These are phyloP conservation scores for Cairneyella variabilis DNA, from an alignment of 495 filamentous ascomycete genomes.

Conservation along the genomic window DNA sequence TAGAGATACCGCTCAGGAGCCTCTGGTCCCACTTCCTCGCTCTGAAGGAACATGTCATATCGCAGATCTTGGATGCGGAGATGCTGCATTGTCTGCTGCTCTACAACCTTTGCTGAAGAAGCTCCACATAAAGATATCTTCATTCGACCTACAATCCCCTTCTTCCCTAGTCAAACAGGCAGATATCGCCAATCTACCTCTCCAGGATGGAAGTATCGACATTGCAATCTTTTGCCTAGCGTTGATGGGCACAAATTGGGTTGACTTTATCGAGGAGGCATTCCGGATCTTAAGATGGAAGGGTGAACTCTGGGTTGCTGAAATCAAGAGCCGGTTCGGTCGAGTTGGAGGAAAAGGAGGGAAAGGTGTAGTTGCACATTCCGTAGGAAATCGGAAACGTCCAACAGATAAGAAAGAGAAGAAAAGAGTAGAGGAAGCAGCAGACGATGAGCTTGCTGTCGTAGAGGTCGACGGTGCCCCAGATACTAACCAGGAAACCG, in stretches of 20 bases:
- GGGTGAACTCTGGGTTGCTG: slow-evolving; percentile 93
- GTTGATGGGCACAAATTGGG: slow-evolving; percentile 98
- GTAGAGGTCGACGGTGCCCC: slow-evolving; percentile 50
- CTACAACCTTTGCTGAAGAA: slow-evolving; percentile 47
- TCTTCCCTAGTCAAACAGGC: slow-evolving; percentile 73
- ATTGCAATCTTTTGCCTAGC: slow-evolving; percentile 91
- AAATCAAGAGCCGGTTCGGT: slow-evolving; percentile 90
- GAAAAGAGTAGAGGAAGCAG: slow-evolving; percentile 45
- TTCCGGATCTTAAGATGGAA: slow-evolving; percentile 83
- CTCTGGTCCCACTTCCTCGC: slow-evolving; percentile 40
- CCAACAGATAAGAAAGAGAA: slow-evolving; percentile 51
- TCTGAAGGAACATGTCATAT: slow-evolving; percentile 66
- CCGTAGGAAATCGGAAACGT: slow-evolving; percentile 50
- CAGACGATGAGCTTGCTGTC: slow-evolving; percentile 42
- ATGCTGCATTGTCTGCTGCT: slow-evolving; percentile 62
- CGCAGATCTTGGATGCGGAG: slow-evolving; percentile 80
- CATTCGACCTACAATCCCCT: slow-evolving; percentile 57
- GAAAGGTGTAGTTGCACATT: slow-evolving; percentile 52
- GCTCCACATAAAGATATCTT: slow-evolving; percentile 62
- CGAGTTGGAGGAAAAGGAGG: slow-evolving; percentile 41
- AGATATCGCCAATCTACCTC: slow-evolving; percentile 79
- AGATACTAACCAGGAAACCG: slow-evolving; percentile 60
- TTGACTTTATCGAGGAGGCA: slow-evolving; percentile 93
- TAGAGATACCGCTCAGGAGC: neutral
- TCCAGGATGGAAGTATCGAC: slow-evolving; percentile 68